Base-by-base conservation (phyloP, 192 early-diverging fungal genomes). In the Backusella tarrabulga region DNA sequence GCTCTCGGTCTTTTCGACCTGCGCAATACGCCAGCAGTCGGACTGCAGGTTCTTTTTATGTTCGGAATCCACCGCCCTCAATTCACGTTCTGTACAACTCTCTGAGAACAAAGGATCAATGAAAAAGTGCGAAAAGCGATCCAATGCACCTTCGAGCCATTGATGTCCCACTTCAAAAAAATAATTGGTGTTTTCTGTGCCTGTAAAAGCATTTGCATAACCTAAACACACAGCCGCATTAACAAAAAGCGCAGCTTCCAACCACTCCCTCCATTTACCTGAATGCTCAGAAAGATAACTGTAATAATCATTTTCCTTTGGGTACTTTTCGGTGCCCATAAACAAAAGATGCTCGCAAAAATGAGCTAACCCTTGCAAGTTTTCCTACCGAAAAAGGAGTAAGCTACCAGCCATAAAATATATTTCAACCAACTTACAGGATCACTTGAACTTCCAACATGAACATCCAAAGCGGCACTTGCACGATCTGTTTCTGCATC, bases 31-130 rank as follows among this genome's bases (percentile, higher is more conserved):
- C 90, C 96, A 94, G 36, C 74, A 75, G 81, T 98, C 96, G 54
- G 80, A 85, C 75, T 96, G 95, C 3, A 96, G 76, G 80, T 97
- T 97, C 73, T 94, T 95, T 75, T 96, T 95, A 84, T 96, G 91
- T 75, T 98, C 83, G 8, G 97, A 97, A 83, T 98, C 96, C 11
- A 98, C 95, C 0, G 97, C 97, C 6, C 86, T 82, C 74, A 97
- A 84, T 82, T 98, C 97, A 35, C 97, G 89, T 26, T 97, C 97
- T 6, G 91, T 95, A 82, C 95, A 94, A 67, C 86, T 88, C 9
- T 90, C 90, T 68, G 87, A 85, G 81, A 97, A 97, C 44, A 94
- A 87, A 11, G 97, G 97, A 32, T 87, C 81, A 32, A 95, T 93
- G 80, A 98, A 98, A 81, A 97, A 98, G 77, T 96, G 93, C 9